Base-by-base conservation (phyloP, 805 yeast genomes). In the Priceomyces carsonii region DNA sequence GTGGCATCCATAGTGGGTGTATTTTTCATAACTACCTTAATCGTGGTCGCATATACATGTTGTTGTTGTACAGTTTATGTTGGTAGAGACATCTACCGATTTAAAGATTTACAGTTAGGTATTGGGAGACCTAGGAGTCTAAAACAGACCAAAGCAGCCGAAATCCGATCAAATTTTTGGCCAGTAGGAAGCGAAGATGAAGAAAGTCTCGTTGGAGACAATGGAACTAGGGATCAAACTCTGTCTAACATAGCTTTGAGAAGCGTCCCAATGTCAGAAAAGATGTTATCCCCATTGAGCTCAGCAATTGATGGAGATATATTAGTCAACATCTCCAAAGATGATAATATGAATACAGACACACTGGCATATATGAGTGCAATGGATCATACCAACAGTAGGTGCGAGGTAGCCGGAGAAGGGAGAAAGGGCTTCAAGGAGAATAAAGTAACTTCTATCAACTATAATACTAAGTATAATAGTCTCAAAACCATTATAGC, bases 361-460 rank as follows among this genome's bases (percentile, higher is more conserved):
- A 19, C n/a, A 5, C 39, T 42, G 33, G 45, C 36, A 18, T 43
- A 40, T 17, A 26, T 35, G 13, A 43, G 50, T 35, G 39, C 38
- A n/a, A 18, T 25, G 8, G 34, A 29, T 15, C 17, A 15, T 26
- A 19, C 19, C 6, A n/a, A 10, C 17, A 15, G 18, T 14, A n/a
- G n/a, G n/a, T n/a, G n/a, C n/a, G 29, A 12, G n/a, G 7, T 26
- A 5, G 17, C 8, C 4, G 8, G 14, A 9, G 29, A 26, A 26
- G n/a, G 19, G 8, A 26, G 29, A 26, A 13, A 26, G 5, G 8
- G 19, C 4, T 14, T 15, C 6, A 21, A 29, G 5, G 14, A 15
- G 24, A 7, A 12, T n/a, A 5, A 8, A 6, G 22, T 15, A 6
- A 12, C 24, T 5, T 22, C 33, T 8, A 6, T 22, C 2, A 14